These are phyloP conservation scores for Graphilbum sp. DNA, from an alignment of 2,329 filamentous ascomycete genomes.

Conservation along the genomic window DNA sequence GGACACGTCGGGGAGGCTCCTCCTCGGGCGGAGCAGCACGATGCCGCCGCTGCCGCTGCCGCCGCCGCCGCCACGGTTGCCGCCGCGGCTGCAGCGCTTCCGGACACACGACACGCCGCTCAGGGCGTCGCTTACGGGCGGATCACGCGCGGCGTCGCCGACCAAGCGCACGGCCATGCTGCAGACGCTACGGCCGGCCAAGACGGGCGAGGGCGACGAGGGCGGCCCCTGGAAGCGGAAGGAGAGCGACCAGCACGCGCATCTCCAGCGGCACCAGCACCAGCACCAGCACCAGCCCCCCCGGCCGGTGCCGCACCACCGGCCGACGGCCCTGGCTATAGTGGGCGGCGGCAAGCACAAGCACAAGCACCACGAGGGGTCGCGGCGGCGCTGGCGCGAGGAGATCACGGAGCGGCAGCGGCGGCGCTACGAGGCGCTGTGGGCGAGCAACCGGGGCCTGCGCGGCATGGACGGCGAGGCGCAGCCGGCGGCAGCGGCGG, in stretches of 20 bases:
- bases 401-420: slow-evolving; percentile 54
- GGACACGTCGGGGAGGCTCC: too few relatives aligned
- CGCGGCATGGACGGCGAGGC: slow-evolving; percentile 6
- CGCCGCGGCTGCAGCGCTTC: too few relatives aligned
- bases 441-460: slow-evolving; percentile 63
- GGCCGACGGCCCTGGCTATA: slow-evolving; percentile 16
- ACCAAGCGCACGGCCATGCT: slow-evolving; percentile 27
- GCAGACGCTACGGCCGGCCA: slow-evolving; percentile 47
- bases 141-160: background rate
- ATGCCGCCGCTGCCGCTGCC: background rate
- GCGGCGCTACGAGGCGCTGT: slow-evolving; percentile 71
- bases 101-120: background rate
- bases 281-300: slow-evolving; percentile 26
- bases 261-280: slow-evolving; percentile 10
- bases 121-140: background rate
- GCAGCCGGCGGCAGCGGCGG: background rate
- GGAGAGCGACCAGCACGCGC: background rate
- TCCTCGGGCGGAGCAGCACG: too few relatives aligned
- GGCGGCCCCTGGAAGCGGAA: too few relatives aligned
- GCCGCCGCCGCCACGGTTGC: background rate
- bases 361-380: slow-evolving; percentile 62
- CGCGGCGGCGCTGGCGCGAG: slow-evolving; percentile 62
- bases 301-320: too few relatives aligned
- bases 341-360: slow-evolving; percentile 26
- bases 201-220: slow-evolving; percentile 34